phyloP scores from a whole-genome alignment of 805 yeast genomes.

The Isabelozyma rhagii region DNA sequence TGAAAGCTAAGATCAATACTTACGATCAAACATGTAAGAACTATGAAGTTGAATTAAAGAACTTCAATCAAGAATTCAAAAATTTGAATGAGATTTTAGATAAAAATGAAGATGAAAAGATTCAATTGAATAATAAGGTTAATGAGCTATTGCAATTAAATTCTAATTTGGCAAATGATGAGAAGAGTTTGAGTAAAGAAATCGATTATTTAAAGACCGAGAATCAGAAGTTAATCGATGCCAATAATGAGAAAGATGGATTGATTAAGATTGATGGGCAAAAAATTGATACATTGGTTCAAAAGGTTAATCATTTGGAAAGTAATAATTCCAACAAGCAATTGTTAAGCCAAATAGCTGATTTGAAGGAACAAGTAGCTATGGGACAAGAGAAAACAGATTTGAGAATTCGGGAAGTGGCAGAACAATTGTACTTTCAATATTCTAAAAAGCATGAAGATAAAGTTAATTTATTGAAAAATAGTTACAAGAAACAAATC shows the following conservation, averaged over 20 bases:
- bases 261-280: conserved; percentile 28
- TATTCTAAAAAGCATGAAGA: conserved; percentile 76
- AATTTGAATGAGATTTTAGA: conserved; percentile 1
- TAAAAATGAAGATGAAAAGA: conserved; percentile 6
- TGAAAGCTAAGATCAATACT: conserved; percentile 15
- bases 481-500: conserved; percentile 29
- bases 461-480: conserved; percentile 57
- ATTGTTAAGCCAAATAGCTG: conserved; percentile 13
- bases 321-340: conserved; percentile 6
- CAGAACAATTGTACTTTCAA: conserved; percentile 68
- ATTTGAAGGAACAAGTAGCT: conserved; percentile 20
- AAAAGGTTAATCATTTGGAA: conserved; percentile 17
- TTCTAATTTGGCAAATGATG: conserved; percentile 4
- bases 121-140: conserved; percentile 2
- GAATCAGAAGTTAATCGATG: conserved; percentile 6
- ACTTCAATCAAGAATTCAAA: neutral
- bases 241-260: conserved; percentile 24
- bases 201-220: conserved; percentile 3
- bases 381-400: conserved; percentile 49
- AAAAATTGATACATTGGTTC: conserved; percentile 26
- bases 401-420: conserved; percentile 55
- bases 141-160: conserved; percentile 2
- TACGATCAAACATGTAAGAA: conserved; percentile 11
- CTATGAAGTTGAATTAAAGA: conserved; percentile 2
- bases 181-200: conserved; percentile 7